These are phyloP conservation scores for Yamadazyma dushanensis DNA, from an alignment of 1,139 yeast genomes.

Conservation along the genomic window DNA sequence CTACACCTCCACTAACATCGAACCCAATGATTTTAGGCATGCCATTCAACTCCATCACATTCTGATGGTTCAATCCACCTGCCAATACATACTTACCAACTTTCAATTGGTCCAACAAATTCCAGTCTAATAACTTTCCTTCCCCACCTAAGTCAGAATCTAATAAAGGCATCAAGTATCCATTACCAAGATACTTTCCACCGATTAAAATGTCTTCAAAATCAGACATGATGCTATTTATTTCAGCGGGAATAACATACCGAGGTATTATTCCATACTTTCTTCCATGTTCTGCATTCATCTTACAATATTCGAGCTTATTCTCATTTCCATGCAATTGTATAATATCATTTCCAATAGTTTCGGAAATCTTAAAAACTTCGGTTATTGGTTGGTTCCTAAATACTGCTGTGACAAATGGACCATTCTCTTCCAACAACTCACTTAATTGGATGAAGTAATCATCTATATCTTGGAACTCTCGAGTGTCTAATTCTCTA, in stretches of 20 bases:
- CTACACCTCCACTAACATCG: slow-evolving; percentile 96
- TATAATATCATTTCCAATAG: slow-evolving; percentile 66
- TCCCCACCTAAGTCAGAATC: slow-evolving; percentile 95
- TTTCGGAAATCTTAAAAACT: slow-evolving; percentile 48
- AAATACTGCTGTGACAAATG: slow-evolving; percentile 86
- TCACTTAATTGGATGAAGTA: slow-evolving; percentile 35
- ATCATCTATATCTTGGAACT: slow-evolving; percentile 22
- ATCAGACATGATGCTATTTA: slow-evolving; percentile 20
- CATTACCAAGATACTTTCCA: slow-evolving; percentile 31
- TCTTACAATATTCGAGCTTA: slow-evolving; percentile 43
- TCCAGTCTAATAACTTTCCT: slow-evolving; percentile 79
- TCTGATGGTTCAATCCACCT: slow-evolving; percentile 82
- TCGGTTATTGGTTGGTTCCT: slow-evolving; percentile 74
- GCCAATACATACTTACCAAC: slow-evolving; percentile 67
- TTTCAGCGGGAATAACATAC: slow-evolving; percentile 61
- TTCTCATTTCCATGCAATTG: slow-evolving; percentile 91
- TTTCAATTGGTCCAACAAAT: slow-evolving; percentile 27
- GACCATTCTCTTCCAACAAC: slow-evolving; percentile 53
- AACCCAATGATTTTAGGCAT: slow-evolving; percentile 69
- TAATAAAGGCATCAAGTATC: slow-evolving; percentile 52
- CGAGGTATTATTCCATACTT: slow-evolving; percentile 69
- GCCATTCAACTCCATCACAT: slow-evolving; percentile 54
- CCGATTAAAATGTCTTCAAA: slow-evolving; percentile 14
- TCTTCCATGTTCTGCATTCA: slow-evolving; percentile 16
- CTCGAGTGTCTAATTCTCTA: slow-evolving; percentile 14